These are phyloP conservation scores for Senna tora DNA, from an alignment of 306 rosid genomes.

Conservation along the genomic window DNA sequence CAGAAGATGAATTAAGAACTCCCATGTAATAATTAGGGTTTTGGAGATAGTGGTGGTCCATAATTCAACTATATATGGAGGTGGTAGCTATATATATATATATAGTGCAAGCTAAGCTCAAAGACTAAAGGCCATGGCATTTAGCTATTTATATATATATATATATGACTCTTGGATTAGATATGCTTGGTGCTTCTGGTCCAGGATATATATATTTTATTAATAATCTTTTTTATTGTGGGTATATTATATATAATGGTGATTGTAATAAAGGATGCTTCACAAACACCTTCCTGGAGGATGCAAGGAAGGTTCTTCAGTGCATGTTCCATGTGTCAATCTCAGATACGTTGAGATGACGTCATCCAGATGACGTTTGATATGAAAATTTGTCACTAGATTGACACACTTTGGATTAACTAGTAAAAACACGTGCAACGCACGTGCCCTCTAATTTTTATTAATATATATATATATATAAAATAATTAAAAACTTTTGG, in stretches of 20 bases:
- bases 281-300: slow-evolving; percentile 51
- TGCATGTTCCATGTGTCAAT: slow-evolving; percentile 38
- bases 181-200: too few species aligned
- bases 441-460: too few species aligned
- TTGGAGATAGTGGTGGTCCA: slow-evolving; percentile 45
- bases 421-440: too few species aligned
- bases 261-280: slow-evolving; percentile 33
- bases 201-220: too few species aligned
- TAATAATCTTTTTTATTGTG: too few species aligned
- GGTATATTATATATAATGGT: too few species aligned
- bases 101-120: neutral
- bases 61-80: slow-evolving; percentile 19
- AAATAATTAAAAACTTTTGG: too few species aligned
- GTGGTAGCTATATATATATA: neutral
- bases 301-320: slow-evolving; percentile 45
- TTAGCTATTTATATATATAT: too few species aligned
- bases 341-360: slow-evolving; percentile 22
- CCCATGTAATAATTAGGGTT: slow-evolving; percentile 50
- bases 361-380: slow-evolving; percentile 48
- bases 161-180: neutral
- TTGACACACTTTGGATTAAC: too few species aligned
- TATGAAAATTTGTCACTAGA: neutral
- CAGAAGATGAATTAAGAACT: slow-evolving; percentile 38
- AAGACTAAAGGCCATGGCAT: slow-evolving; percentile 1
- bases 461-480: too few species aligned